These are phyloP conservation scores for Suhomyces panamericanus DNA, from an alignment of 1,139 yeast genomes.

Conservation along the genomic window DNA sequence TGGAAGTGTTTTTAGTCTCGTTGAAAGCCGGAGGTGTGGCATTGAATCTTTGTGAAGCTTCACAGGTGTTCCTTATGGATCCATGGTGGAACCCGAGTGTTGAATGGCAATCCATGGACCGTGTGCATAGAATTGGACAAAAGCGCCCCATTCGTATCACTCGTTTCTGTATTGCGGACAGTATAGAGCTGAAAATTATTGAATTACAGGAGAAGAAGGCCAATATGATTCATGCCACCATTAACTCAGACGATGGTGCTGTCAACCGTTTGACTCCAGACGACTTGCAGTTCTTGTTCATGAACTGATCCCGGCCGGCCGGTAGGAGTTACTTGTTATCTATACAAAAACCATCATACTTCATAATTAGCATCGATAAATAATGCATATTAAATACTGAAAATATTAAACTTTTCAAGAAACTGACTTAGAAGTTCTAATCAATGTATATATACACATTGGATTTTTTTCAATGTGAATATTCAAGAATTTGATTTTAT, in stretches of 20 bases:
- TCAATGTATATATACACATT: too few species aligned
- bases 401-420: too few species aligned
- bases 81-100: constrained; percentile 99
- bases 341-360: too few species aligned
- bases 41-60: constrained; percentile 90
- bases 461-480: too few species aligned
- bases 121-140: constrained; percentile 97
- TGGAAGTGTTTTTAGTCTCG: constrained; percentile 91
- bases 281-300: constrained; percentile 90
- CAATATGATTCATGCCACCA: constrained; percentile 95
- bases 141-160: constrained; percentile 93
- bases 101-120: constrained; percentile 97
- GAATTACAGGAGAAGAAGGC: constrained; percentile 97
- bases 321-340: not conserved
- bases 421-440: too few species aligned
- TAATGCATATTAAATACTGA: too few species aligned
- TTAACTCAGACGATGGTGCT: constrained; percentile 89
- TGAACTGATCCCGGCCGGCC: constrained; percentile 42
- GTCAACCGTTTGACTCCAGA: constrained; percentile 85
- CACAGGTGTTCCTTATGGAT: constrained; percentile 90
- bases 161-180: constrained; percentile 89
- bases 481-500: too few species aligned
- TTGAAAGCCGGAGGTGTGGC: constrained; percentile 99
- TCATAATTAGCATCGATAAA: too few species aligned
- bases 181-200: constrained; percentile 92